phyloP scores from a whole-genome alignment of 1,139 yeast genomes.

The Hemisphaericaspora xylanilytica region DNA sequence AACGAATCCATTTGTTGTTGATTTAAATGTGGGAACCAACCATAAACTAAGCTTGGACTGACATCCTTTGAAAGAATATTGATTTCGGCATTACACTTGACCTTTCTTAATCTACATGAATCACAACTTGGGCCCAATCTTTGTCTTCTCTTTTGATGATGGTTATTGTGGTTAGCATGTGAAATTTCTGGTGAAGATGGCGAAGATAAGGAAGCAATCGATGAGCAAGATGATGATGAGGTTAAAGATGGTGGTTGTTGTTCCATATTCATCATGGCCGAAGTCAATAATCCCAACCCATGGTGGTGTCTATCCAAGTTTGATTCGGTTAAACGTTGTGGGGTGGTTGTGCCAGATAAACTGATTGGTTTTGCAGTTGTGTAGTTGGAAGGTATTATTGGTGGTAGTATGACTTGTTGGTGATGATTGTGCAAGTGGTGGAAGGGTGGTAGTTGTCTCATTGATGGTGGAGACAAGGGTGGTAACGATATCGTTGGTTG shows the following conservation, averaged over 20 bases:
- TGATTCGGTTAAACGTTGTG: constrained; percentile 12
- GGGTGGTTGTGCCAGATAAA: constrained; percentile 6
- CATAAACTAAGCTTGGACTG: constrained; percentile 7
- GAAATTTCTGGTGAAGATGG: constrained; percentile 14
- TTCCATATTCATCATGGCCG: constrained; percentile 14
- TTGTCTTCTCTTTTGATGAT: constrained; percentile 46
- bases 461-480: constrained; percentile 9
- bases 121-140: constrained; percentile 78
- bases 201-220: constrained; percentile 12
- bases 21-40: constrained; percentile 12
- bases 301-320: constrained; percentile 11
- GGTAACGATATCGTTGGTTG: constrained; percentile 10
- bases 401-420: constrained; percentile 10
- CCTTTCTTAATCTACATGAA: constrained; percentile 66
- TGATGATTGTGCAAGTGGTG: constrained; percentile 7
- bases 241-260: constrained; percentile 10
- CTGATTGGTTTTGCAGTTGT: constrained; percentile 5
- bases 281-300: constrained; percentile 16
- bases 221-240: constrained; percentile 8
- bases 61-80: constrained; percentile 18
- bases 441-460: constrained; percentile 4
- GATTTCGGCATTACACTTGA: constrained; percentile 72
- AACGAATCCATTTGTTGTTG: constrained; percentile 8
- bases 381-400: constrained; percentile 5
- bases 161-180: constrained; percentile 2